These are phyloP conservation scores for Trypanosoma platydactyli DNA, from an alignment of 208 protist genomes.

Conservation along the genomic window DNA sequence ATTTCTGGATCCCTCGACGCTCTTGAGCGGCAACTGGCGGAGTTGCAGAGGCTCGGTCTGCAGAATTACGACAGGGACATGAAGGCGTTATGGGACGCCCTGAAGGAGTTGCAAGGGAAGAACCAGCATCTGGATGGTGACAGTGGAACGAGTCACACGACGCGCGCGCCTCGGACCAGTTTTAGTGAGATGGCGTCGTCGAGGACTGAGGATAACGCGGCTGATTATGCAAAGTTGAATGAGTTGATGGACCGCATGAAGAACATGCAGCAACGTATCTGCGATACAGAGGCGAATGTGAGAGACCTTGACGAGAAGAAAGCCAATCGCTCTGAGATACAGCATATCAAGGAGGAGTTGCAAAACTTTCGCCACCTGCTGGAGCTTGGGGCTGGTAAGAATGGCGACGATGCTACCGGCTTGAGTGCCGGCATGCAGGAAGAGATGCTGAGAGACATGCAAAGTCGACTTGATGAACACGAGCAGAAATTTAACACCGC, in stretches of 20 bases:
- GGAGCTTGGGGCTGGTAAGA: slow-evolving; percentile 36
- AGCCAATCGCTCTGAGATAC: slow-evolving; percentile 60
- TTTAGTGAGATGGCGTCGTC: slow-evolving; percentile 16
- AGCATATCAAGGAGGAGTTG: slow-evolving; percentile 77
- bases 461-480: slow-evolving; percentile 58
- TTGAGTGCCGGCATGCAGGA: slow-evolving; percentile 27
- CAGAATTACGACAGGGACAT: slow-evolving; percentile 59
- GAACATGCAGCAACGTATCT: slow-evolving; percentile 5
- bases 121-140: slow-evolving; percentile 21
- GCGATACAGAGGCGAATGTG: slow-evolving; percentile 17
- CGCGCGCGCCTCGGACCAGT: no score
- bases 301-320: slow-evolving; percentile 65
- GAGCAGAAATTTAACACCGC: slow-evolving; percentile 30
- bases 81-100: slow-evolving; percentile 32
- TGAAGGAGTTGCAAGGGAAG: slow-evolving; percentile 40
- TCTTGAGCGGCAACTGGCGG: slow-evolving; percentile 72
- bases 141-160: not conserved
- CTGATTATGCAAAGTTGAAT: slow-evolving; percentile 6
- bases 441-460: slow-evolving; percentile 57
- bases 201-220: slow-evolving; percentile 9
- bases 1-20: slow-evolving; percentile 45
- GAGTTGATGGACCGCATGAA: slow-evolving; percentile 6
- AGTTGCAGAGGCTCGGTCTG: slow-evolving; percentile 31
- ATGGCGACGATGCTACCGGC: slow-evolving; percentile 18
- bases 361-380: slow-evolving; percentile 51